Evolutionary conservation across 2,329 filamentous ascomycete species (phyloP).

Genomic region (Didymella exigua): DNA sequence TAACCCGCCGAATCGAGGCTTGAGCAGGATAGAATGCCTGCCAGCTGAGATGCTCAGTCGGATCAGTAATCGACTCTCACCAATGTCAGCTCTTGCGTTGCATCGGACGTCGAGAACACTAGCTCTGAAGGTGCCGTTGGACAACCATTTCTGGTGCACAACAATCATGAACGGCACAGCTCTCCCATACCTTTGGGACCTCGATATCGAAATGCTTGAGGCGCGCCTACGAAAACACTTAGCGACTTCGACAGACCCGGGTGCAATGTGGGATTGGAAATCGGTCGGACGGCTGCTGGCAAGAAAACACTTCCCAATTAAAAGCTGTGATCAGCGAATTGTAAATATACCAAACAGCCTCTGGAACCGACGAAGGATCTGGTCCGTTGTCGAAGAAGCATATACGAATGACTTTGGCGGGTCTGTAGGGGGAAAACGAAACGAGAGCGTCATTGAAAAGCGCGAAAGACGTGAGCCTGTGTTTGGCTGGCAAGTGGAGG

Average conservation of each 20-base stretch:
- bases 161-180: conserved; percentile 27
- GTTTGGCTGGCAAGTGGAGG: conserved; percentile 11
- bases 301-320: conserved; percentile 20
- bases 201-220: conserved; percentile 23
- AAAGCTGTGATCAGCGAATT: conserved; percentile 16
- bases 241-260: conserved; percentile 1
- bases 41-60: conserved; percentile 9
- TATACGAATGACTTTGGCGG: neutral
- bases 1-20: neutral
- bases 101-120: conserved; percentile 28
- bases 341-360: conserved; percentile 24
- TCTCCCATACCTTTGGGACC: conserved; percentile 35
- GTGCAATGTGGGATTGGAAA: conserved; percentile 26
- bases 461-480: conserved; percentile 7
- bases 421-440: neutral
- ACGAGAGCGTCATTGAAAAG: neutral
- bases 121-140: conserved; percentile 24
- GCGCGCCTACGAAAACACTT: neutral
- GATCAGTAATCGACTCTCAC: conserved; percentile 19
- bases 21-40: neutral
- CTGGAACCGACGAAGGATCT: conserved; percentile 38
- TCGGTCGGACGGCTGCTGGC: conserved; percentile 22
- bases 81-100: conserved; percentile 22
- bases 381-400: conserved; percentile 30
- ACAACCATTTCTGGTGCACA: conserved; percentile 35